Percentiles rank a stretch among this genome's conserved stretches.
phyloP scores from a whole-genome alignment of 345 rosid species.

The Raphanus raphanistrum region DNA sequence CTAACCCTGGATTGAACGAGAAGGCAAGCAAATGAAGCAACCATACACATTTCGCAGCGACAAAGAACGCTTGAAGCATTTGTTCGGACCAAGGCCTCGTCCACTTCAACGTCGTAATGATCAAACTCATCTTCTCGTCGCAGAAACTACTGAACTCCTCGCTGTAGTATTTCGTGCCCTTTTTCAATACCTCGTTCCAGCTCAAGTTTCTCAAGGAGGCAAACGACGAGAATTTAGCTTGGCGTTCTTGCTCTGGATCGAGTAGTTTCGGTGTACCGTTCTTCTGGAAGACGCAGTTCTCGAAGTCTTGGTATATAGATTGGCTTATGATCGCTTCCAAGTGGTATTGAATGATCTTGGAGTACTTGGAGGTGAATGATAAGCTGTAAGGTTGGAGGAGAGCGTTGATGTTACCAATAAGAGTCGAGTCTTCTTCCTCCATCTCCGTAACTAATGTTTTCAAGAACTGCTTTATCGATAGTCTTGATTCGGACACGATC shows the following conservation, averaged over 20 bases:
- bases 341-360: slow-evolving; percentile 73
- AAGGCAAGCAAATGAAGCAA: slow-evolving; percentile 92
- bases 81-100: slow-evolving; percentile 90
- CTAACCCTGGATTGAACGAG: slow-evolving; percentile 74
- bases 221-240: slow-evolving; percentile 70
- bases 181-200: slow-evolving; percentile 92
- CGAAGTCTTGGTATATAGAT: slow-evolving; percentile 82
- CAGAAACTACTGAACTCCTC: slow-evolving; percentile 96
- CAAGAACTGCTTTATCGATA: slow-evolving; percentile 90
- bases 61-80: slow-evolving; percentile 87
- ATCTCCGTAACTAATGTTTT: slow-evolving; percentile 70
- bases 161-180: slow-evolving; percentile 90
- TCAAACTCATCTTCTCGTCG: slow-evolving; percentile 92
- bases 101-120: slow-evolving; percentile 77
- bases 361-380: slow-evolving; percentile 59
- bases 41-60: slow-evolving; percentile 91
- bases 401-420: slow-evolving; percentile 55
- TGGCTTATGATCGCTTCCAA: slow-evolving; percentile 82
- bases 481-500: slow-evolving; percentile 87
- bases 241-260: slow-evolving; percentile 80
- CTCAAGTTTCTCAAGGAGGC: slow-evolving; percentile 82
- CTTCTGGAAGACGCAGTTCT: slow-evolving; percentile 75
- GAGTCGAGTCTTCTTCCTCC: slow-evolving; percentile 60
- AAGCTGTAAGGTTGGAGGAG: slow-evolving; percentile 69
- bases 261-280: slow-evolving; percentile 71